Conservation (phyloP, 805 yeast genomes). For the Yamadazyma sp. region DNA sequence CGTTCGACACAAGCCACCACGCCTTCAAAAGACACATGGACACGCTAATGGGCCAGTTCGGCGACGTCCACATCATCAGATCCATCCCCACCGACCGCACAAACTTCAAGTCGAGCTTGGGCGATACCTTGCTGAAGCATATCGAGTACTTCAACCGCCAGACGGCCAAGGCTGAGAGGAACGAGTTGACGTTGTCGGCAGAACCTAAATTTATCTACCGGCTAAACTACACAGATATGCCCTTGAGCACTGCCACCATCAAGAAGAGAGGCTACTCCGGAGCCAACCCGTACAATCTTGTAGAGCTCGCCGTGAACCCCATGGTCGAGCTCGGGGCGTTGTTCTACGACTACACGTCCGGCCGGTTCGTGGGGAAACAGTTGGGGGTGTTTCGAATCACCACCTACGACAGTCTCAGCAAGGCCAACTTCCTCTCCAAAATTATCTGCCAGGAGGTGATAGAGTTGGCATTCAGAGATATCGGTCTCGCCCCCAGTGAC, state of each 20-base stretch:
- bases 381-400: constrained; percentile 51
- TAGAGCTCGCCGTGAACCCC: constrained; percentile 27
- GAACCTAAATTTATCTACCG: constrained; percentile 8
- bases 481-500: constrained; percentile 32
- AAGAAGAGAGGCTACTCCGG: constrained; percentile 36
- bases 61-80: constrained; percentile 51
- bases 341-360: constrained; percentile 37
- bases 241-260: constrained; percentile 31
- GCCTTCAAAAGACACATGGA: constrained; percentile 54
- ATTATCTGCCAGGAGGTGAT: constrained; percentile 50
- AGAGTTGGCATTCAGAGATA: constrained; percentile 45
- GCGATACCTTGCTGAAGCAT: constrained; percentile 37
- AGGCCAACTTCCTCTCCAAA: constrained; percentile 49
- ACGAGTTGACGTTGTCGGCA: constrained; percentile 21
- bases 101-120: constrained; percentile 47
- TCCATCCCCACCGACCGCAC: constrained; percentile 43
- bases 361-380: constrained; percentile 45
- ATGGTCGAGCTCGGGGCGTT: constrained; percentile 48
- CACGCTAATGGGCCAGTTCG: constrained; percentile 44
- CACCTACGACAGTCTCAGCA: constrained; percentile 49
- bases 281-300: constrained; percentile 33
- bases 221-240: constrained; percentile 29
- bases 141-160: constrained; percentile 32
- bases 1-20: constrained; percentile 54
- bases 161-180: constrained; percentile 10